phyloP scores from a whole-genome alignment of 768 basidiomycete genomes.

The Cystofilobasidium macerans region DNA sequence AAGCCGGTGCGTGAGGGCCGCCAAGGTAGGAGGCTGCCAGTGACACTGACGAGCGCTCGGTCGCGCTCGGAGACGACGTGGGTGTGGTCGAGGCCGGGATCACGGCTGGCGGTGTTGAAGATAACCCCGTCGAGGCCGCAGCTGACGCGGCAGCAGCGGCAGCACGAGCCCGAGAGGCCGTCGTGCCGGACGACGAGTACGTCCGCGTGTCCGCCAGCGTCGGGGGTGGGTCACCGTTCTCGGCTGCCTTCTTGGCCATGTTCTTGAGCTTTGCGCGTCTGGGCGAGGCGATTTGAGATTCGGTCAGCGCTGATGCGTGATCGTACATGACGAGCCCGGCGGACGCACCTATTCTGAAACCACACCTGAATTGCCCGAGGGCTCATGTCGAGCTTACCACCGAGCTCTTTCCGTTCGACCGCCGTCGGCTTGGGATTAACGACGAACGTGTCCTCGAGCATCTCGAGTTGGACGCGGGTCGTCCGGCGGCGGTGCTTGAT shows the following conservation, averaged over 20 bases:
- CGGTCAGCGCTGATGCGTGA: constrained; percentile 10
- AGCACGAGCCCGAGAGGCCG: not conserved
- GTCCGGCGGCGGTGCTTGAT: constrained; percentile 91
- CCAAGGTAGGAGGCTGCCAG: no score
- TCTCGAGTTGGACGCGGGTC: constrained; percentile 72
- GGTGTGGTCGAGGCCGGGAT: no score
- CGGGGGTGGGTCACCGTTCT: not conserved
- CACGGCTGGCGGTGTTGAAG: not conserved
- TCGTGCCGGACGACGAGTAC: not conserved
- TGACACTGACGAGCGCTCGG: no score
- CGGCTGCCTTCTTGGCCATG: constrained; percentile 45
- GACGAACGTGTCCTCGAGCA: constrained; percentile 77
- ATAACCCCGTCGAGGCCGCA: not conserved
- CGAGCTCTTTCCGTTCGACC: constrained; percentile 62
- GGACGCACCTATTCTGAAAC: constrained; percentile 67
- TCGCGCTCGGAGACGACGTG: no score
- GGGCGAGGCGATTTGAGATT: no score
- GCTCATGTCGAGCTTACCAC: constrained; percentile 77
- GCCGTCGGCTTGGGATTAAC: constrained; percentile 81
- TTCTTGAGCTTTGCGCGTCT: constrained; percentile 79
- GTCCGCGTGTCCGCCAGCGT: not conserved
- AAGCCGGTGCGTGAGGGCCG: no score
- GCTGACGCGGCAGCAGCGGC: not conserved
- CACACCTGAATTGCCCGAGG: constrained; percentile 88
- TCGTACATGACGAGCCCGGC: not conserved